A percentile compares a stretch with the other conserved stretches of the same genome.
phyloP scores from a whole-genome alignment of 73 alveolate genomes.

The Paramecium octaurelia region DNA sequence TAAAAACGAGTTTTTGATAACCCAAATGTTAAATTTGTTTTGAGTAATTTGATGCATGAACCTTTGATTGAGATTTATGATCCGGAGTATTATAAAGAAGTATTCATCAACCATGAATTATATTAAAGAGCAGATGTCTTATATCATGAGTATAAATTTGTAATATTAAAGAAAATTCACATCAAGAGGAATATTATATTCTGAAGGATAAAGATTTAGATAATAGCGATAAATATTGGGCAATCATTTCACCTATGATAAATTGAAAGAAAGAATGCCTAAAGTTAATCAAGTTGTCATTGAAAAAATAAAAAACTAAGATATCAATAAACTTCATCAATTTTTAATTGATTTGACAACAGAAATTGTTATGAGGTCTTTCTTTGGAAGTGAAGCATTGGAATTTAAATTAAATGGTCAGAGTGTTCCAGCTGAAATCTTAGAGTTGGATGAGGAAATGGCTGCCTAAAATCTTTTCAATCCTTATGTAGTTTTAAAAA shows the following conservation, averaged over 20 bases:
- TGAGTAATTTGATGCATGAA: neutral
- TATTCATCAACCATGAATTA: neutral
- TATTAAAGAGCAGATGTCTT: neutral
- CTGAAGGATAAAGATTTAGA: neutral
- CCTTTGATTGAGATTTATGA: slow-evolving; percentile 34
- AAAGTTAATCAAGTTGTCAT: neutral
- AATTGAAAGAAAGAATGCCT: neutral
- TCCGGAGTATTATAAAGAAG: slow-evolving; percentile 43
- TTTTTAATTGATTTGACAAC: neutral
- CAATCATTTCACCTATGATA: neutral
- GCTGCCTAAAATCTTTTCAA: neutral
- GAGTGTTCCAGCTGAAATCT: neutral
- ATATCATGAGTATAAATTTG: neutral
- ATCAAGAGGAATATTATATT: slow-evolving; percentile 1
- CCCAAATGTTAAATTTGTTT: neutral
- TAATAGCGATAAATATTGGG: neutral
- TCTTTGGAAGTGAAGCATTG: neutral
- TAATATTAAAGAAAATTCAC: neutral
- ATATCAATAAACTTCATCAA: neutral
- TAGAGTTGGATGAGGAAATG: neutral
- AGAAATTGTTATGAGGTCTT: neutral
- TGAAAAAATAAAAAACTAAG: neutral
- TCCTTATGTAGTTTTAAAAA: slow-evolving; percentile 14
- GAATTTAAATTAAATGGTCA: slow-evolving; percentile 2
- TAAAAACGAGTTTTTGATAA: neutral